A percentile compares a stretch with the other conserved stretches of the same genome.
These are phyloP conservation scores for Penicillium sp. DNA, from an alignment of 2,329 filamentous ascomycete genomes.

Conservation along the genomic window DNA sequence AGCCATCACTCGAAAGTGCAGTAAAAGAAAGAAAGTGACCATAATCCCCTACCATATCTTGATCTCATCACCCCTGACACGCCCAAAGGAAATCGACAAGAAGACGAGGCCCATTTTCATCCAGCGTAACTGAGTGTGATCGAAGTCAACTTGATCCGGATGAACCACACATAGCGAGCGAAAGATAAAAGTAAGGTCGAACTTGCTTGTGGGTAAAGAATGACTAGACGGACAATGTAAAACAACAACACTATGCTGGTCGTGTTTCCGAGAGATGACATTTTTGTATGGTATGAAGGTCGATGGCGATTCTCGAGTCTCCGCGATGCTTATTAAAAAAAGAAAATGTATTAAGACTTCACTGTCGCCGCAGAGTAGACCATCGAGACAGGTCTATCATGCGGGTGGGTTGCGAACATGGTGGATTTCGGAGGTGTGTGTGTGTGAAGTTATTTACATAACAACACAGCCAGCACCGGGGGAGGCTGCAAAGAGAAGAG, in stretches of 20 bases:
- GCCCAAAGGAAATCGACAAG: not conserved
- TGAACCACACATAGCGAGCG: not conserved
- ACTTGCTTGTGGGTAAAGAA: not conserved
- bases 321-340: not conserved
- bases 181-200: not conserved
- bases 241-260: not conserved
- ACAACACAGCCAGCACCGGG: conserved; percentile 36
- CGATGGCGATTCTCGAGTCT: not conserved
- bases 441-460: conserved; percentile 28
- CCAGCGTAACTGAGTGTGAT: not conserved
- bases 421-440: conserved; percentile 8
- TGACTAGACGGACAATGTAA: conserved; percentile 1
- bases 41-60: not conserved
- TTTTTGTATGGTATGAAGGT: not conserved
- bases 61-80: not conserved
- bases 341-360: not conserved
- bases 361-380: conserved; percentile 2
- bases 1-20: not conserved
- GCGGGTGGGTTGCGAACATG: not conserved
- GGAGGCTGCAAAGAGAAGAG: conserved; percentile 20
- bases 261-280: not conserved
- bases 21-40: not conserved
- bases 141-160: not conserved
- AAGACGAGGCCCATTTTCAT: too few relatives aligned
- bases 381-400: conserved; percentile 2